Base-by-base conservation (phyloP, 179 eudicot genomes). In the Patellifolia procumbens region DNA sequence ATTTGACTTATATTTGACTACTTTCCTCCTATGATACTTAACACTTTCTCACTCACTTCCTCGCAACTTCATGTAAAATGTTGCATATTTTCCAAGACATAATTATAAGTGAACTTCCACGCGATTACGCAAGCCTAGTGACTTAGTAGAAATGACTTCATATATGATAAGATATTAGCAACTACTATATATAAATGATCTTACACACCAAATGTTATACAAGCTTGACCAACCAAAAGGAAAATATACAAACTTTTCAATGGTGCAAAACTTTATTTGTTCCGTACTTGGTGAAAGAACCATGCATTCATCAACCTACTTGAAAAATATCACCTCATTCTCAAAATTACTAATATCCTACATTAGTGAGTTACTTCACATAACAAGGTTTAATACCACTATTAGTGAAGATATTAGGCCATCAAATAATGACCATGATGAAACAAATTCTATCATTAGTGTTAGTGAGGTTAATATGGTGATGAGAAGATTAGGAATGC, bases 381-480 rank as follows among this genome's bases (percentile, higher is more conserved):
- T 48, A 15, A 16, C 11, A 12, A 43, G 20, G 5, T 77, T 29
- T 61, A 51, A 31, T 69, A 3, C 15, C 19, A 60, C 52, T 11
- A 63, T 8, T 9, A 70, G 15, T 7, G 32, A 4, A 6, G 19
- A 15, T 0, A 26, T 10, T 24, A 58, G 17, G 42, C 60, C 61
- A 42, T 22, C 52, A 26, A 1, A 5, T 12, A 7, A 26, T 12
- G 24, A 24, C 22, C 9, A 46, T 34, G 31, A 24, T 45, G 43
- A 7, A 65, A 10, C 19, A 16, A 68, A 10, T 6, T 6, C 8
- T 10, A 10, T 2, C 48, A 51, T 78, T 49, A 78, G 76, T 34
- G 55, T 42, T 42, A 37, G 12, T n/a, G 82, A 80, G 48, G 22
- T 80, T 2, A 69, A 61, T n/a, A 51, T 70, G 66, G 78, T 80